phyloP scores from a whole-genome alignment of 305 asterid genomes.

The Euphrasia arctica region DNA sequence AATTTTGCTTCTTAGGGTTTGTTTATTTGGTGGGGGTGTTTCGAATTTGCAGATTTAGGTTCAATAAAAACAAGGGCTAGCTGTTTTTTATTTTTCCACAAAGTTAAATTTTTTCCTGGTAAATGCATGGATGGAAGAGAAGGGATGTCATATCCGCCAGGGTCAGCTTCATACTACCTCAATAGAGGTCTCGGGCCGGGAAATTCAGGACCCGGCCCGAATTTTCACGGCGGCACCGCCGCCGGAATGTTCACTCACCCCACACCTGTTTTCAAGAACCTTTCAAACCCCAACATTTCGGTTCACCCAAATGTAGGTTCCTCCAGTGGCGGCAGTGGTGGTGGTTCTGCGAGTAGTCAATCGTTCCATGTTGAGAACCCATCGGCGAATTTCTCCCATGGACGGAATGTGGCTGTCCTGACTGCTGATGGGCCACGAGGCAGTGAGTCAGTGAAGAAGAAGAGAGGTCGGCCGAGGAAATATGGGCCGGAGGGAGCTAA shows the following conservation, averaged over 20 bases:
- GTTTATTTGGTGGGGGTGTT: slow-evolving; percentile 25
- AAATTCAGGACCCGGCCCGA: slow-evolving; percentile 34
- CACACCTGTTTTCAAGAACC: slow-evolving; percentile 38
- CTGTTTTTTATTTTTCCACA: slow-evolving; percentile 15
- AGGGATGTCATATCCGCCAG: slow-evolving; percentile 53
- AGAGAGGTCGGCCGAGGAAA: slow-evolving; percentile 83
- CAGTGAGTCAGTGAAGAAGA: slow-evolving; percentile 56
- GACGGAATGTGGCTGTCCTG: slow-evolving; percentile 30
- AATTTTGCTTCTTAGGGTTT: slow-evolving; percentile 23
- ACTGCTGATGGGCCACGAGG: slow-evolving; percentile 32
- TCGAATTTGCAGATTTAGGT: slow-evolving; percentile 27
- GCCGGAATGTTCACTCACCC: slow-evolving; percentile 34
- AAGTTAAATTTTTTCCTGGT: slow-evolving; percentile 29
- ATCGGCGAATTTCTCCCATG: slow-evolving; percentile 40
- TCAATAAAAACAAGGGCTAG: slow-evolving; percentile 11
- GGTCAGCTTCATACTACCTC: slow-evolving; percentile 56
- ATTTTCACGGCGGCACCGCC: slow-evolving; percentile 29
- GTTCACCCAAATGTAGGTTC: slow-evolving; percentile 30
- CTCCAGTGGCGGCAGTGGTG: slow-evolving; percentile 22
- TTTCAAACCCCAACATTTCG: slow-evolving; percentile 27
- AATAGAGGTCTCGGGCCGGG: slow-evolving; percentile 51
- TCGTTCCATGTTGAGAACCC: slow-evolving; percentile 52
- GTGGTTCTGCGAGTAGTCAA: slow-evolving; percentile 30
- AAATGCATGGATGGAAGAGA: slow-evolving; percentile 80
- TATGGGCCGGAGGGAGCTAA: slow-evolving; percentile 71